These are phyloP conservation scores for Cetraspora pellucida DNA, from an alignment of 192 early-diverging fungal species.

Conservation along the genomic window DNA sequence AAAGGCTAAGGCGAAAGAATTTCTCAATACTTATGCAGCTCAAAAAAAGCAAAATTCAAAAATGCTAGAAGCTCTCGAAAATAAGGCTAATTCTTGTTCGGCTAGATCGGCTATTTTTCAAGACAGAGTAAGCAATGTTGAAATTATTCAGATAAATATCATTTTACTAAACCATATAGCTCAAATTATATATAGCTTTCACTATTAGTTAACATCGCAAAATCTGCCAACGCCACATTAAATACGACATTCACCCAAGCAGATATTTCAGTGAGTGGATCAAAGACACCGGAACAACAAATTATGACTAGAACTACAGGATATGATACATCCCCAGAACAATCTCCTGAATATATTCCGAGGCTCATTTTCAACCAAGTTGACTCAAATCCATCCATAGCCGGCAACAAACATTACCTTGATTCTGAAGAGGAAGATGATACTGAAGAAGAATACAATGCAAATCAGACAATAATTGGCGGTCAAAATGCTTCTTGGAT, in stretches of 20 bases:
- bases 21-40: not conserved
- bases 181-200: not conserved
- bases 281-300: not conserved
- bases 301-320: not conserved
- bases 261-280: not conserved
- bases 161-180: not conserved
- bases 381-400: not conserved
- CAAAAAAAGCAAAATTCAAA: not conserved
- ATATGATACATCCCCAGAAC: not conserved
- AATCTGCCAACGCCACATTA: not conserved
- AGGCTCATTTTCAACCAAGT: slow-evolving; percentile 5
- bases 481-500: not conserved
- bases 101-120: not conserved
- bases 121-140: not conserved
- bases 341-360: not conserved
- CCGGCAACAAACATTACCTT: not conserved
- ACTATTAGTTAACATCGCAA: not conserved
- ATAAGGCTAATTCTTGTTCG: not conserved
- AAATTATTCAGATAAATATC: not conserved
- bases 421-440: slow-evolving; percentile 8
- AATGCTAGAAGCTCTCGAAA: not conserved
- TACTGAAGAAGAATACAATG: slow-evolving; percentile 16
- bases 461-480: slow-evolving; percentile 15
- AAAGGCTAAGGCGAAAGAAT: slow-evolving; percentile 5
- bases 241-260: not conserved